Evolutionary conservation across 78 protist genomes (phyloP).

Genomic region (Emiliania huxleyi): DNA sequence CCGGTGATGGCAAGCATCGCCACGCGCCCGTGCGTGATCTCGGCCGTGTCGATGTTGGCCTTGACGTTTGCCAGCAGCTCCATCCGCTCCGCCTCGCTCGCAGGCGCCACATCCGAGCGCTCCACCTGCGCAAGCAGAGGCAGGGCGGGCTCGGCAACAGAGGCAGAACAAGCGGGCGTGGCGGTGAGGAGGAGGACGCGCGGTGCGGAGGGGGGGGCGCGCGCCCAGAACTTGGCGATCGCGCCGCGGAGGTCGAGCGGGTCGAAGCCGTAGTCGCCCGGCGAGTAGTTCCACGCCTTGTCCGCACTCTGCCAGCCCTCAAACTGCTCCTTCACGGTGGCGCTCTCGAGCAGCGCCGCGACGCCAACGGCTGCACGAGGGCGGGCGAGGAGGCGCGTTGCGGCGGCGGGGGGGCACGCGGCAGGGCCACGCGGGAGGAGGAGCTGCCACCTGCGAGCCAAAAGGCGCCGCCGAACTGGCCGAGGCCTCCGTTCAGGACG

Average conservation of each 20-base stretch:
- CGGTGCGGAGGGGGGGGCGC: too few species aligned
- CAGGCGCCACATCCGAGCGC: not conserved
- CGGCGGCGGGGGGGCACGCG: too few species aligned
- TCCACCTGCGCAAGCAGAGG: too few species aligned
- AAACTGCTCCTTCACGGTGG: not conserved
- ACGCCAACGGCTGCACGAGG: not conserved
- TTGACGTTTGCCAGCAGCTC: not conserved
- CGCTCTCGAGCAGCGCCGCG: not conserved
- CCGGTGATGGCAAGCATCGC: constrained; percentile 7
- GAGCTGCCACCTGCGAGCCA: too few species aligned
- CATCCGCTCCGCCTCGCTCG: not conserved
- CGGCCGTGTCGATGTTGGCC: constrained; percentile 1
- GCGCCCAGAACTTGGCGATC: not conserved
- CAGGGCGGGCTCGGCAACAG: too few species aligned
- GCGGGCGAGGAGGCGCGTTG: too few species aligned
- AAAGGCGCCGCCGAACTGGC: not conserved
- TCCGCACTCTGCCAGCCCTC: not conserved
- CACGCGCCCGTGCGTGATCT: not conserved
- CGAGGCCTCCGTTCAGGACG: constrained; percentile 1
- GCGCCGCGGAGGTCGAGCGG: not conserved
- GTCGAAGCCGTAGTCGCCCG: not conserved
- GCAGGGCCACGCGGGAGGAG: too few species aligned
- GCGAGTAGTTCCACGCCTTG: not conserved
- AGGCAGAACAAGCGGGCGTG: too few species aligned
- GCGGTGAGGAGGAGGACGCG: too few species aligned